phyloP scores from a whole-genome alignment of 2,329 filamentous ascomycete genomes.

The Scytalidium sp. region DNA sequence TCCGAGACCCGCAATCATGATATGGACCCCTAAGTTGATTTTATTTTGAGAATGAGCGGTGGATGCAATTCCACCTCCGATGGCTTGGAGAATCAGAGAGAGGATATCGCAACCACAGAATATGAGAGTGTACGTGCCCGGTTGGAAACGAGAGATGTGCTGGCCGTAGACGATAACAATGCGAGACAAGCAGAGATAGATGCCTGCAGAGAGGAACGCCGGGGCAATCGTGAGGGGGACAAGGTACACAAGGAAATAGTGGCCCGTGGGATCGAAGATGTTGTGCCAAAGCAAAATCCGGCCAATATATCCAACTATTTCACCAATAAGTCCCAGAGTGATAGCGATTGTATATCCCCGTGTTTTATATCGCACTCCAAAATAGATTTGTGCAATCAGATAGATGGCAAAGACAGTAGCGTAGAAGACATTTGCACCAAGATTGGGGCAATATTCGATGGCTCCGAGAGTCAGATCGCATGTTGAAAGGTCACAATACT shows the following conservation, averaged over 20 bases:
- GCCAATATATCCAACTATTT: slow-evolving; percentile 54
- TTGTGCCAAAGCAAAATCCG: slow-evolving; percentile 51
- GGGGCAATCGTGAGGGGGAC: slow-evolving; percentile 53
- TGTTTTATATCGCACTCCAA: slow-evolving; percentile 48
- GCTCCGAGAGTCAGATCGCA: slow-evolving; percentile 2
- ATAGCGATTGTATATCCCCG: slow-evolving; percentile 54
- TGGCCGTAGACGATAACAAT: slow-evolving; percentile 51
- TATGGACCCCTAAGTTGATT: slow-evolving; percentile 12
- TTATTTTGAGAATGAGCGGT: slow-evolving; percentile 25
- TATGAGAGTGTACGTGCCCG: slow-evolving; percentile 51
- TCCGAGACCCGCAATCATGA: slow-evolving; percentile 56
- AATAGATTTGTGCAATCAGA: slow-evolving; percentile 42
- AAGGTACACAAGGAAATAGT: slow-evolving; percentile 51
- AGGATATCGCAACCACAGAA: slow-evolving; percentile 57
- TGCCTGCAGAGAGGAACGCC: slow-evolving; percentile 51
- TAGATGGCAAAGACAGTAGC: slow-evolving; percentile 46
- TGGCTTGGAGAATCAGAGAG: slow-evolving; percentile 55
- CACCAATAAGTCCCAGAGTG: slow-evolving; percentile 46
- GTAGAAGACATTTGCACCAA: slow-evolving; percentile 50
- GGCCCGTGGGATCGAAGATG: slow-evolving; percentile 38
- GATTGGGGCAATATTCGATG: slow-evolving; percentile 38
- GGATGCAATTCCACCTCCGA: slow-evolving; percentile 54
- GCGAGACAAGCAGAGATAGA: slow-evolving; percentile 57
- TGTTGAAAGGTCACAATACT: slow-evolving; percentile 1
- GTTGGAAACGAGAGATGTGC: slow-evolving; percentile 39